These are phyloP conservation scores for Fusarium aywerte DNA, from an alignment of 2,329 filamentous ascomycete genomes.

Conservation along the genomic window DNA sequence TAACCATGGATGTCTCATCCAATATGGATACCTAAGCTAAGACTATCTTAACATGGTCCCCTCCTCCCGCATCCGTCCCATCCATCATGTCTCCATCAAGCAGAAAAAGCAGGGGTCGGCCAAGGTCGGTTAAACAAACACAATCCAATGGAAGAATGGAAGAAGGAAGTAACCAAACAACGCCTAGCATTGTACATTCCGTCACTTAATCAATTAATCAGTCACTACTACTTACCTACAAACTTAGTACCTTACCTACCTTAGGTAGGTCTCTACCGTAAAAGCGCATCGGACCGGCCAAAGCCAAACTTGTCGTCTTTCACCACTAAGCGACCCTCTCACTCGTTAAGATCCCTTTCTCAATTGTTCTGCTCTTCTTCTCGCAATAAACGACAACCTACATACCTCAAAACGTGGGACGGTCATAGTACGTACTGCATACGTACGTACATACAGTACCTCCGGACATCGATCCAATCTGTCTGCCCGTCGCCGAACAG, in stretches of 20 bases:
- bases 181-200: not conserved
- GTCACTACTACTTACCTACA: not conserved
- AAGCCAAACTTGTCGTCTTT: conserved; percentile 10
- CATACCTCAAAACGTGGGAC: not conserved
- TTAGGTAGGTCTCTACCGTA: not conserved
- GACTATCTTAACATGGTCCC: conserved; percentile 30
- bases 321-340: conserved; percentile 25
- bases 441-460: not conserved
- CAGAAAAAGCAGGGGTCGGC: conserved; percentile 19
- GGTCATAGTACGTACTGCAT: not conserved
- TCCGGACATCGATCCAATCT: conserved; percentile 1
- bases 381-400: not conserved
- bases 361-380: not conserved
- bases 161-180: conserved; percentile 21
- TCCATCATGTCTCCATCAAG: conserved; percentile 7
- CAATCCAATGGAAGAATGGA: conserved; percentile 30
- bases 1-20: conserved; percentile 36
- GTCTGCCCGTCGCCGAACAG: conserved; percentile 20
- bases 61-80: conserved; percentile 45
- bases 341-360: conserved; percentile 15
- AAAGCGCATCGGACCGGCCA: not conserved
- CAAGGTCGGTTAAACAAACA: conserved; percentile 40
- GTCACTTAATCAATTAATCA: not conserved
- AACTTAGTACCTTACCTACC: too few species aligned
- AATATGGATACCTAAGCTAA: conserved; percentile 20